Evolutionary conservation across 2,329 filamentous ascomycete species (phyloP).

Genomic region (Colletotrichum coccodes): DNA sequence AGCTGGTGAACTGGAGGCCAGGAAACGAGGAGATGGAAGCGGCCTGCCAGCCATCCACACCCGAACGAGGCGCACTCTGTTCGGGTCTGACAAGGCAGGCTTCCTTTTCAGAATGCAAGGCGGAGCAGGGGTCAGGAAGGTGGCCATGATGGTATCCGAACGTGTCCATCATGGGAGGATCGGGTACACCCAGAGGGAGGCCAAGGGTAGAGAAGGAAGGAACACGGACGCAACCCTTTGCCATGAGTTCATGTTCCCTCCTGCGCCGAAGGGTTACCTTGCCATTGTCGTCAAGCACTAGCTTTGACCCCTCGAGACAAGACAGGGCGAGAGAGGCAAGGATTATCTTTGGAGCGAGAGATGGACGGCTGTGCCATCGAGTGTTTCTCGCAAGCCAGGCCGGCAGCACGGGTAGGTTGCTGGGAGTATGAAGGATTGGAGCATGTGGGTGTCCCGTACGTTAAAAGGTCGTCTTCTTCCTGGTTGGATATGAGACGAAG

Average conservation of each 20-base stretch:
- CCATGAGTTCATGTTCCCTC: neutral
- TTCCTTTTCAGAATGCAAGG: conserved; percentile 29
- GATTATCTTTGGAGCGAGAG: neutral
- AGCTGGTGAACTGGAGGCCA: neutral
- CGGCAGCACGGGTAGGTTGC: neutral
- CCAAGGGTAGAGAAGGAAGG: neutral
- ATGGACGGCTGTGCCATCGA: neutral
- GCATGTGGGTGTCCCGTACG: neutral
- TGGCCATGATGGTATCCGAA: conserved; percentile 14
- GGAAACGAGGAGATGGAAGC: neutral
- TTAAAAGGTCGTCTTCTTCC: conserved; percentile 3
- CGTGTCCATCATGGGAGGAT: neutral
- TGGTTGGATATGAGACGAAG: conserved; percentile 23
- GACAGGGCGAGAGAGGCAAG: neutral
- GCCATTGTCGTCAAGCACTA: neutral
- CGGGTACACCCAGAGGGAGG: neutral
- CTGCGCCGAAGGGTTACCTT: conserved; percentile 2
- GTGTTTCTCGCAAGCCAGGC: conserved; percentile 9
- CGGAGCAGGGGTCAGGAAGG: conserved; percentile 15
- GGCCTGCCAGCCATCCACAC: conserved; percentile 13
- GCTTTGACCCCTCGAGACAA: neutral
- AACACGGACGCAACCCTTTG: neutral
- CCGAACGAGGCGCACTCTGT: conserved; percentile 25
- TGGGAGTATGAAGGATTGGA: neutral
- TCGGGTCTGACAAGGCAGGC: conserved; percentile 31